Evolutionary conservation across 176 grass and related monocot genomes (phyloP).

Genomic region (Puccinellia tenuiflora): DNA sequence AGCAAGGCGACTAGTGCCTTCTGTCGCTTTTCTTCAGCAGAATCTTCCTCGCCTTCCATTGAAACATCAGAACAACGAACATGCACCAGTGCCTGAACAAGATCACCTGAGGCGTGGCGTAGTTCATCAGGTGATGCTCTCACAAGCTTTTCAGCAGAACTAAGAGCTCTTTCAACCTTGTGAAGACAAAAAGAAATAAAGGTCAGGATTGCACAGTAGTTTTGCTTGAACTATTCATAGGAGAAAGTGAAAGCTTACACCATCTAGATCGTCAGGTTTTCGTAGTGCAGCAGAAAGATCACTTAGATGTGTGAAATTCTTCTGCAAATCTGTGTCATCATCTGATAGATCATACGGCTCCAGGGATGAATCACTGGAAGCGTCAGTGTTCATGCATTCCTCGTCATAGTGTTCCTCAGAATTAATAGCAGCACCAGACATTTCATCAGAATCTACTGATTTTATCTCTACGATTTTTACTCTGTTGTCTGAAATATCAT

Average conservation of each 20-base stretch:
- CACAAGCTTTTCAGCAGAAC: constrained; percentile 69
- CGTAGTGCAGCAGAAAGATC: constrained; percentile 67
- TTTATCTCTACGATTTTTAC: constrained; percentile 41
- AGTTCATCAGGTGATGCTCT: constrained; percentile 88
- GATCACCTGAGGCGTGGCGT: constrained; percentile 60
- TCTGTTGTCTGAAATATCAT: constrained; percentile 21
- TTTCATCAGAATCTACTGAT: constrained; percentile 47
- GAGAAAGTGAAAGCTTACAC: constrained; percentile 56
- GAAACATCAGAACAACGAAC: constrained; percentile 78
- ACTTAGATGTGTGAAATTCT: constrained; percentile 62
- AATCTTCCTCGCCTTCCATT: constrained; percentile 93
- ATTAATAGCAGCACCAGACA: constrained; percentile 22
- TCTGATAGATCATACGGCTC: constrained; percentile 96
- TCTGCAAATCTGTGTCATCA: constrained; percentile 72
- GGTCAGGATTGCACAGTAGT: background rate
- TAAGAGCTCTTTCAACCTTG: constrained; percentile 88
- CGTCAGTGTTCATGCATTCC: constrained; percentile 47
- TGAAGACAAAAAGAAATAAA: constrained; percentile 29
- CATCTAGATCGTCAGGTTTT: constrained; percentile 89
- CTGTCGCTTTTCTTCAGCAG: constrained; percentile 82
- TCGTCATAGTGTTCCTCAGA: constrained; percentile 36
- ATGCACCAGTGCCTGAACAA: constrained; percentile 78
- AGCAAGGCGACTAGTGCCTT: constrained; percentile 81
- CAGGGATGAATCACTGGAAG: constrained; percentile 70
- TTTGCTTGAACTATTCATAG: constrained; percentile 6